Conservation (phyloP, 1,284 basidiomycete species). For the Malassezia obtusa region DNA sequence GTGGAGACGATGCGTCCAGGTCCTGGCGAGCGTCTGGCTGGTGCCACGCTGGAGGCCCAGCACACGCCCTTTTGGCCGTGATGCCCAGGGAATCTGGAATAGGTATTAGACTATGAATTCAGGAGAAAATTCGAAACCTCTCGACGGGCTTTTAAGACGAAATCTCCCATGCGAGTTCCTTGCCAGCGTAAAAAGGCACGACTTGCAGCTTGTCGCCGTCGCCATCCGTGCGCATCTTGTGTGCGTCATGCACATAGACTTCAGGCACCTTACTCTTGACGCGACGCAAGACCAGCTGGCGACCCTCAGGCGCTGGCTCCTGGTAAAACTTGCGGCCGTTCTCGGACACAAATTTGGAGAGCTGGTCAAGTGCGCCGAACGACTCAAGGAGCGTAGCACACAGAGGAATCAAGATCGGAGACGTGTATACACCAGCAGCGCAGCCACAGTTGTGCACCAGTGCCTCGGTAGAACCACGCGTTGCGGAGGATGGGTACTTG, state of each 20-base stretch:
- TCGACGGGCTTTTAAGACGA: background rate
- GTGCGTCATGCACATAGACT: slow-evolving; percentile 32
- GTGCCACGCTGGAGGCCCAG: no score
- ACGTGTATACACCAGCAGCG: slow-evolving; percentile 46
- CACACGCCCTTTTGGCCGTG: no score
- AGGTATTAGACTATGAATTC: no score
- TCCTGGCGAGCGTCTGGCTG: no score
- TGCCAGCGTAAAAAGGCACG: slow-evolving; percentile 86
- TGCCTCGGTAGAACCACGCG: slow-evolving; percentile 19
- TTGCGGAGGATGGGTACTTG: slow-evolving; percentile 58
- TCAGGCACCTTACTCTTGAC: slow-evolving; percentile 22
- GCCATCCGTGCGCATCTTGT: slow-evolving; percentile 18
- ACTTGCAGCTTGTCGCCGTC: slow-evolving; percentile 52
- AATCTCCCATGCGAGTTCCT: slow-evolving; percentile 72
- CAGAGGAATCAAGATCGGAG: slow-evolving; percentile 41
- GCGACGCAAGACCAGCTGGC: slow-evolving; percentile 25
- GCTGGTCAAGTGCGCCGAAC: slow-evolving; percentile 42
- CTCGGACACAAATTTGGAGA: slow-evolving; percentile 34
- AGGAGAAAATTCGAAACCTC: no score
- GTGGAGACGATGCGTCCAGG: no score
- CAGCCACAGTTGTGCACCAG: slow-evolving; percentile 37
- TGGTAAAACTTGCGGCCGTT: slow-evolving; percentile 44
- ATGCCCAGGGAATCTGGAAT: no score
- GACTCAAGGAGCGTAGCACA: slow-evolving; percentile 44
- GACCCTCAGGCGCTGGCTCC: slow-evolving; percentile 15